Conservation (phyloP, 2,329 filamentous ascomycete species). For the Exophiala alcalophila region DNA sequence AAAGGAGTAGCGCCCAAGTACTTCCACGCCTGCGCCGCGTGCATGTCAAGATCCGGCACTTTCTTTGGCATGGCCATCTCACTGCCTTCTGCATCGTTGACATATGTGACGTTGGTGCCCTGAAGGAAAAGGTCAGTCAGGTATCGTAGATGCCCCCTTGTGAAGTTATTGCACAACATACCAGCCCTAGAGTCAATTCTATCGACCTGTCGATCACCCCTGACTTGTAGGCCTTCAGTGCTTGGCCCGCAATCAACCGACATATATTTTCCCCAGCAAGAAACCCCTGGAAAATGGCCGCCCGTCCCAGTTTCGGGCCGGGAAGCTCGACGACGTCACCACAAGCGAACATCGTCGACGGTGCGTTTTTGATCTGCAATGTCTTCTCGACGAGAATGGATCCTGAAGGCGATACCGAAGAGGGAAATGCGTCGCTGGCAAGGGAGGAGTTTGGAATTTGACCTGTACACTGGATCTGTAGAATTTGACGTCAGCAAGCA, state of each 20-base stretch:
- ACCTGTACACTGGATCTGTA: conserved; percentile 59
- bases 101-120: conserved; percentile 13
- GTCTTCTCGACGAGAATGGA: conserved; percentile 55
- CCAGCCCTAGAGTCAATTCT: conserved; percentile 53
- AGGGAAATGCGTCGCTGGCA: conserved; percentile 44
- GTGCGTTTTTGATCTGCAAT: conserved; percentile 54
- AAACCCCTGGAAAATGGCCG: conserved; percentile 53
- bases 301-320: conserved; percentile 52
- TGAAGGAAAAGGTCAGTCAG: not conserved
- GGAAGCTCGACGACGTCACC: conserved; percentile 61
- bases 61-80: conserved; percentile 9
- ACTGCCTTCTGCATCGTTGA: conserved; percentile 8
- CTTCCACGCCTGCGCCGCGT: conserved; percentile 45
- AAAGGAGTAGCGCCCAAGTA: conserved; percentile 48
- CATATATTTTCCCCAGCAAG: conserved; percentile 56
- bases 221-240: conserved; percentile 43
- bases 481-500: too few relatives aligned
- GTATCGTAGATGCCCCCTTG: too few relatives aligned
- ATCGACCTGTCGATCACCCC: conserved; percentile 51
- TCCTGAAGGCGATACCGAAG: conserved; percentile 46
- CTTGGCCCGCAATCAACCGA: conserved; percentile 43
- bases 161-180: too few relatives aligned
- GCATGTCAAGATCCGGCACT: conserved; percentile 47
- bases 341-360: conserved; percentile 56
- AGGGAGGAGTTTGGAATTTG: conserved; percentile 57